A percentile compares a stretch with the other conserved stretches of the same genome.
Conservation (phyloP, 257 asterid genomes). For the Nicotiana paniculata region DNA sequence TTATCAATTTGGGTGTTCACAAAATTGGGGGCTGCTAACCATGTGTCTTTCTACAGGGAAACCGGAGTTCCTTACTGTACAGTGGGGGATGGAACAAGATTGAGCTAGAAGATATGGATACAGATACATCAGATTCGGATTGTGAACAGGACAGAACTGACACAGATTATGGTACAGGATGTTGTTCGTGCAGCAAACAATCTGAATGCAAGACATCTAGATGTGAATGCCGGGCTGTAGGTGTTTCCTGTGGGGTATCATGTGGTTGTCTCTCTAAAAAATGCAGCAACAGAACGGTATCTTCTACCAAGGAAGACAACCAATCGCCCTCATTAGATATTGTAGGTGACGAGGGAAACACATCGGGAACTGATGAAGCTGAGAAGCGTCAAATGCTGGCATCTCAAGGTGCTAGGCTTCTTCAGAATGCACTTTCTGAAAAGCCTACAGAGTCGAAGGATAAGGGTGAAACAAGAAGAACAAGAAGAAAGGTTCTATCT, state of each 20-base stretch:
- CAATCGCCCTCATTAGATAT: slow-evolving; percentile 17
- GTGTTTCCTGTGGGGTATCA: slow-evolving; percentile 37
- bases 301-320: slow-evolving; percentile 4
- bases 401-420: slow-evolving; percentile 79
- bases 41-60: slow-evolving; percentile 33
- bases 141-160: slow-evolving; percentile 22
- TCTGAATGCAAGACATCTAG: slow-evolving; percentile 69
- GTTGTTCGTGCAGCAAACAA: slow-evolving; percentile 67
- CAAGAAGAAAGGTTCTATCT: slow-evolving; percentile 65
- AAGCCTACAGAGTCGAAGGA: slow-evolving; percentile 36
- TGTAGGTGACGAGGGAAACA: slow-evolving; percentile 15
- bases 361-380: slow-evolving; percentile 29
- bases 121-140: slow-evolving; percentile 64
- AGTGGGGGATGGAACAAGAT: slow-evolving; percentile 23
- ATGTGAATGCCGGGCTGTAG: slow-evolving; percentile 79
- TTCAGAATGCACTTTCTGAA: slow-evolving; percentile 72
- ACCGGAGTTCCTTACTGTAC: slow-evolving; percentile 41
- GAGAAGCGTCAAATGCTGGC: slow-evolving; percentile 45
- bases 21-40: background rate
- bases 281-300: slow-evolving; percentile 55
- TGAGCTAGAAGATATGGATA: slow-evolving; percentile 74
- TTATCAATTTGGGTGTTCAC: background rate
- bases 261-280: slow-evolving; percentile 53
- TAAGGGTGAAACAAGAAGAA: slow-evolving; percentile 30
- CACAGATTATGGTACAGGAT: slow-evolving; percentile 25